Evolutionary conservation across 1,284 basidiomycete species (phyloP).

Genomic region (Pseudozyma flocculosa): DNA sequence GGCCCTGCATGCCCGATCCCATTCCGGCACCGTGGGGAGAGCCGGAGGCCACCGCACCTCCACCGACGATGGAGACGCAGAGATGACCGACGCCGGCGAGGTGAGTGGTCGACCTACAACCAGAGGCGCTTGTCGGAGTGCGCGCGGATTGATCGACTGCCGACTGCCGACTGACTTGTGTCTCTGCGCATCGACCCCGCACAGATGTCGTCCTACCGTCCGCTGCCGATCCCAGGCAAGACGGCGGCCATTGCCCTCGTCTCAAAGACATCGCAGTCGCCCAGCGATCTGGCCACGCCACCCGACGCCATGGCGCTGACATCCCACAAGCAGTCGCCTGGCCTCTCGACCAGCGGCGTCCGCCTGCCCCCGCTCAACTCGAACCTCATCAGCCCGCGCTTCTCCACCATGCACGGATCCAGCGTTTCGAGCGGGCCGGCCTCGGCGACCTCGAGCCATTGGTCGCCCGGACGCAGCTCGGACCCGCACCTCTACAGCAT

Average conservation of each 20-base stretch:
- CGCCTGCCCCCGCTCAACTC: constrained; percentile 31
- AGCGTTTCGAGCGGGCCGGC: constrained; percentile 39
- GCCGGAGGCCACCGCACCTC: background rate
- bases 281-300: constrained; percentile 49
- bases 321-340: constrained; percentile 17
- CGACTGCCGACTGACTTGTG: too few species aligned
- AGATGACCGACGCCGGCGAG: constrained; percentile 35
- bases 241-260: constrained; percentile 11
- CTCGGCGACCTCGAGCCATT: constrained; percentile 34
- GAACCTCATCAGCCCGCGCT: constrained; percentile 33
- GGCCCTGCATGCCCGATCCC: constrained; percentile 8
- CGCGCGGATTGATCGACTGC: too few species aligned
- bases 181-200: too few species aligned
- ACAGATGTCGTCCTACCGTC: background rate
- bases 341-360: constrained; percentile 7
- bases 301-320: constrained; percentile 38
- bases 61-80: constrained; percentile 36
- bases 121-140: too few species aligned
- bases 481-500: constrained; percentile 42
- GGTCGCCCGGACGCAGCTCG: constrained; percentile 35
- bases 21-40: constrained; percentile 2
- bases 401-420: constrained; percentile 28
- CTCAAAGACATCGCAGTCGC: constrained; percentile 38
- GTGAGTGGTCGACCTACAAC: constrained; percentile 2
- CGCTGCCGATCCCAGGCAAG: constrained; percentile 43